phyloP scores from a whole-genome alignment of 345 rosid species.

The Orychophragmus violaceus region DNA sequence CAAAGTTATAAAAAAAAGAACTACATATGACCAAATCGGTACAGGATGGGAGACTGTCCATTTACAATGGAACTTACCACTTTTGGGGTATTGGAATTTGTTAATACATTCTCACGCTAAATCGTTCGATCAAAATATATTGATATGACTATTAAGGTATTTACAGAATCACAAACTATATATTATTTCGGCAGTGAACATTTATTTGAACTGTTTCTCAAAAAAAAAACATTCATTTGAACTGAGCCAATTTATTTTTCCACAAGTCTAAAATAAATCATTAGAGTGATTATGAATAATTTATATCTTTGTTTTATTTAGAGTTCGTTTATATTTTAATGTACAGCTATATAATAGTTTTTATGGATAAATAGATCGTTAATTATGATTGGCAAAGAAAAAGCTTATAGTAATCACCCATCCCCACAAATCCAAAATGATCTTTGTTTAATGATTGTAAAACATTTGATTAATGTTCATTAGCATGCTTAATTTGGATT shows the following conservation, averaged over 20 bases:
- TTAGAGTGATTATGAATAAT: background rate
- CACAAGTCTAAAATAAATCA: background rate
- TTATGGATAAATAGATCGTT: no score
- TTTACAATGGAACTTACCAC: background rate
- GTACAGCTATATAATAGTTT: no score
- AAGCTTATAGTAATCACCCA: slow-evolving; percentile 3
- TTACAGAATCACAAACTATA: background rate
- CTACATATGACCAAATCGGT: slow-evolving; percentile 17
- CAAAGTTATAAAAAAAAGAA: no score
- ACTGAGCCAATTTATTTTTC: no score
- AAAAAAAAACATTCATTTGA: no score
- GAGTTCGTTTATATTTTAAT: background rate
- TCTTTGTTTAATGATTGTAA: slow-evolving; percentile 19
- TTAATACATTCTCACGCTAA: background rate
- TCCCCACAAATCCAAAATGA: slow-evolving; percentile 30
- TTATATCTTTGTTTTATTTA: no score
- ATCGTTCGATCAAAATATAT: background rate
- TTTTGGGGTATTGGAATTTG: background rate
- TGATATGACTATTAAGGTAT: background rate
- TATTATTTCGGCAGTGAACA: background rate
- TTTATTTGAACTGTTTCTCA: background rate
- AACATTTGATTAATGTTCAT: slow-evolving; percentile 12
- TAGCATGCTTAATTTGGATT: slow-evolving; percentile 18
- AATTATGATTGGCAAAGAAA: background rate
- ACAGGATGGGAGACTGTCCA: background rate